phyloP scores from a whole-genome alignment of 441 rosid genomes.

The Breynia disticha region DNA sequence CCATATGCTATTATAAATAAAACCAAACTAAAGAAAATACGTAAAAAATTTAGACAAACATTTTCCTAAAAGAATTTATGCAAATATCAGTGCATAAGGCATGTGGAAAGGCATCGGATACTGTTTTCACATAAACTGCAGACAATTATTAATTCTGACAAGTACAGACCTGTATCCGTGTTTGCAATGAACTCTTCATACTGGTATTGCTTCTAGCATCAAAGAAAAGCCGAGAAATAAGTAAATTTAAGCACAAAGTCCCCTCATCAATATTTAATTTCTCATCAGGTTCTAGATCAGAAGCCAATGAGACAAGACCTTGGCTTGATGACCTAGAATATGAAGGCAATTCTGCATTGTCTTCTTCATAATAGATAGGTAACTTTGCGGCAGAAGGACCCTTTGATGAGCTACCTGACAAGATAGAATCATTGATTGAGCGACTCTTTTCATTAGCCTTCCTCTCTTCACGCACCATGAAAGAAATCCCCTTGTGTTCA shows the following conservation, averaged over 20 bases:
- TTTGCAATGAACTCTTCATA: conserved; percentile 38
- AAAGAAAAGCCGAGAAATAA: conserved; percentile 77
- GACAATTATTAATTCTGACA: conserved; percentile 2
- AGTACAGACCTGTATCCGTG: conserved; percentile 65
- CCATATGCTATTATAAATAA: no score
- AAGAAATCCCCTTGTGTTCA: conserved; percentile 34
- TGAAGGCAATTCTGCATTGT: conserved; percentile 24
- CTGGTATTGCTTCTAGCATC: conserved; percentile 48
- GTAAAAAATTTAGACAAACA: no score
- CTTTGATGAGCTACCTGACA: conserved; percentile 26
- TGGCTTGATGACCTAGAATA: conserved; percentile 39
- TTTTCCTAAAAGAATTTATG: no score
- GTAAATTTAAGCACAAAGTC: conserved; percentile 71
- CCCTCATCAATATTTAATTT: conserved; percentile 63
- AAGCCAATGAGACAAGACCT: conserved; percentile 18
- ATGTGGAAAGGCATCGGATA: conserved; percentile 7
- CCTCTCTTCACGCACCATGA: conserved; percentile 43
- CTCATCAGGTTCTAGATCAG: conserved; percentile 64
- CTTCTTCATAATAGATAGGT: conserved; percentile 33
- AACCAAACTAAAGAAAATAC: no score
- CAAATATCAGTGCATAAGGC: not conserved
- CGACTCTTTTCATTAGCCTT: conserved; percentile 38
- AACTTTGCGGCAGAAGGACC: conserved; percentile 23
- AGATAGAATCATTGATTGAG: conserved; percentile 38
- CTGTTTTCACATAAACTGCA: conserved; percentile 1